Evolutionary conservation across 2,329 filamentous ascomycete genomes (phyloP).

Genomic region (Cyclaneusma minus): DNA sequence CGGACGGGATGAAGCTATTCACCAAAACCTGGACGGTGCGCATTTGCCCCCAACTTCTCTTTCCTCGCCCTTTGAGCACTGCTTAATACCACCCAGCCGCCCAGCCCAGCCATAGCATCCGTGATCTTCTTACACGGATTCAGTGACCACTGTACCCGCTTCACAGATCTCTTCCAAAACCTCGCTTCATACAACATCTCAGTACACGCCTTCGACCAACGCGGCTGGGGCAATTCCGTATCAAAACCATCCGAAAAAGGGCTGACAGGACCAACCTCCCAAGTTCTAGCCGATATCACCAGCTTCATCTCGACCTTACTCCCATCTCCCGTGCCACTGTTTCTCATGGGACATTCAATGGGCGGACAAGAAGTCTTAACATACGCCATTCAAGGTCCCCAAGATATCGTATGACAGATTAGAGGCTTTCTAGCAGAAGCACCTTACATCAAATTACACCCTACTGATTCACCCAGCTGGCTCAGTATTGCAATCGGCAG

Average conservation of each 20-base stretch:
- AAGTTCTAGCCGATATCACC: constrained; percentile 1
- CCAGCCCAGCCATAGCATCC: neutral
- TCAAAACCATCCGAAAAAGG: neutral
- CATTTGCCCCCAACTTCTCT: no score
- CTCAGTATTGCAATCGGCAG: no score
- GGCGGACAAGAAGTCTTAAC: neutral
- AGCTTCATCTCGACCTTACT: neutral
- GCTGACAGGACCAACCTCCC: neutral
- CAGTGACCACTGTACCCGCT: neutral
- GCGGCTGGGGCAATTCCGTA: neutral
- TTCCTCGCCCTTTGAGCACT: neutral
- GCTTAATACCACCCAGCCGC: neutral
- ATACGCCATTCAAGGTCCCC: neutral
- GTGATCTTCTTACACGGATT: constrained; percentile 1
- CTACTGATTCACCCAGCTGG: no score
- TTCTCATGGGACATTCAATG: constrained; percentile 1
- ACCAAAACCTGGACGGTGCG: constrained; percentile 1
- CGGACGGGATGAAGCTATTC: constrained; percentile 1
- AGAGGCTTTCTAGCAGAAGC: constrained; percentile 1
- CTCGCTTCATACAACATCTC: neutral
- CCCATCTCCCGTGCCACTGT: constrained; percentile 1
- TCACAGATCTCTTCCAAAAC: neutral
- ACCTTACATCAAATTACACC: no score
- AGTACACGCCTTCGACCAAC: neutral
- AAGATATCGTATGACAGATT: neutral